Base-by-base conservation (phyloP, 257 asterid genomes). In the Thymus quinquecostatus region DNA sequence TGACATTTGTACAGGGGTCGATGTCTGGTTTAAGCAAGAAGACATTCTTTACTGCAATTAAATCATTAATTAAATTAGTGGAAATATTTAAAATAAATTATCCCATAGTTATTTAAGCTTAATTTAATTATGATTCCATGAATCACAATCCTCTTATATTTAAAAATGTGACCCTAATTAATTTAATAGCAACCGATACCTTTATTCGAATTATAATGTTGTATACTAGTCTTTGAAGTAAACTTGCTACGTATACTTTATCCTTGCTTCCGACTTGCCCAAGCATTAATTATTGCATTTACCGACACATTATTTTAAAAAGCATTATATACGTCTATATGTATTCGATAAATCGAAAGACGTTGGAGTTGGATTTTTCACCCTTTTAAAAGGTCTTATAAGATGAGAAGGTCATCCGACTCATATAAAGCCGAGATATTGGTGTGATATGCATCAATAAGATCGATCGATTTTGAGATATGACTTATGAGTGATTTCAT, bases 11-110 rank as follows among this genome's bases (percentile, higher is more conserved):
- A 40, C 75, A 51, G 54, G 49, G 51, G 70, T 68, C 70, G 65
- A 4, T 54, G 71, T 72, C 70, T 38, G 27, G n/a, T 47, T 11
- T 34, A 13, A 57, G 55, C 54, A 34, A 30, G 2, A 68, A 51
- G 44, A 61, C 75, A 75, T 69, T 75, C 75, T 61, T 63, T 27
- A 62, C 70, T 60, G 59, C 75, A 50, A 68, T 47, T 21, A 5
- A 48, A 45, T 4, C 29, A 59, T 60, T 67, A 65, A 21, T 72
- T 61, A 10, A 44, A 58, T 70, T 13, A 32, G 41, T 1, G 50
- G 6, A 10, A 7, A 58, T 12, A 54, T 4, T 44, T 44, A 8
- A 44, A 7, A 44, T 38, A 7, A 44, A 8, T 8, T 44, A 44
- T 44, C 49, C 49, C 13, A 41, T 3, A 3, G 38, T 10, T 7